Base-by-base conservation (phyloP, 2,329 filamentous ascomycete genomes). In the Talaromyces sp. region DNA sequence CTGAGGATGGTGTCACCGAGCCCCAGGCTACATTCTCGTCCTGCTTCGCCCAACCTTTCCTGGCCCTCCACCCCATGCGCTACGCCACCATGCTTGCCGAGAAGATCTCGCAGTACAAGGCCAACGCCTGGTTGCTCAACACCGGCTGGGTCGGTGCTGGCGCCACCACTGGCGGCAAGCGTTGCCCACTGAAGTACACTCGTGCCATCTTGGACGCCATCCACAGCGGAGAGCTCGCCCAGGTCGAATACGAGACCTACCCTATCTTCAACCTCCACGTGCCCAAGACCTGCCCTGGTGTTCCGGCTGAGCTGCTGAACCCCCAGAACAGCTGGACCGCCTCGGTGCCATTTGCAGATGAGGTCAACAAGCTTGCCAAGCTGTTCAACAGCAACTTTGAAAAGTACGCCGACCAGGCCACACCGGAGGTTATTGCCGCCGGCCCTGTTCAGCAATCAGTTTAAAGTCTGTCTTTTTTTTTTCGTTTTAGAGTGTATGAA, bases 1-100 rank as follows among this genome's bases (percentile, higher is more conserved):
- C 94, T 35, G 94, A 99, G 81, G 91, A 97, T 67, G 94, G 94
- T 72, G 87, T 99, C 66, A 95, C 90, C 10, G 94, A 99, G 81
- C 94, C 94, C 66, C 91, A 97, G 80, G 94, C 94, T 26, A 99
- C 94, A 72, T 99, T 99, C 87, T 97, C 92, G 27, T 95, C 92
- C 57, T 99, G 94, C 87, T 99, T 99, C 80, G 94, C 94, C 60
- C 94, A 99, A 81, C 94, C 94, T 64, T 99, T 99, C 91, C 83
- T 99, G 71, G 94, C 94, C 48, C 88, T 99, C 61, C 94, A 99
- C 85, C 94, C 94, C 70, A 99, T 99, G 94, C 89, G 91, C 77
- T 99, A 99, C 81, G 94, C 94, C 69, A 89, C 88, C 82, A 99
- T 99, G 94, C 85, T 99, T 64, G 94, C 94, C 41, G 91, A 97